phyloP scores from a whole-genome alignment of 257 asterid species.

The Petunia secreta region DNA sequence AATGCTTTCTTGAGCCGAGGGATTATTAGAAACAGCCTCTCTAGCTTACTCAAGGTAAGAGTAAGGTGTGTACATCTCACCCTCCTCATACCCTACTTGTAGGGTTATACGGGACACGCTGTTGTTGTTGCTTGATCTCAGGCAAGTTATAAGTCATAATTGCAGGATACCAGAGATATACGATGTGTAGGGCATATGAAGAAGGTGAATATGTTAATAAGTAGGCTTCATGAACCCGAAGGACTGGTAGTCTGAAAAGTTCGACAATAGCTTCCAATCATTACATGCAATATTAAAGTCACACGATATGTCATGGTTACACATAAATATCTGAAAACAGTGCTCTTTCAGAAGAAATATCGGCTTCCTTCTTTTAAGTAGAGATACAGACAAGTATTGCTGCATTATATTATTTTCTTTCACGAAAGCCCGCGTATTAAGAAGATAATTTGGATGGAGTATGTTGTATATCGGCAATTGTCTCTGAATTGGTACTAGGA shows the following conservation, averaged over 20 bases:
- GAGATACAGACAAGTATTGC: neutral
- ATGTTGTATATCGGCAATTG: neutral
- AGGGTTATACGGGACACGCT: too few species aligned
- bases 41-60: too few species aligned
- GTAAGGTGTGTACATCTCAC: too few species aligned
- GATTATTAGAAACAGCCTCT: too few species aligned
- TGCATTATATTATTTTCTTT: neutral
- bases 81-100: too few species aligned
- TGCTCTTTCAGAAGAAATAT: neutral
- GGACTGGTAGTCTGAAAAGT: neutral
- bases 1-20: too few species aligned
- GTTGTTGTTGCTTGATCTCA: slow-evolving; percentile 19
- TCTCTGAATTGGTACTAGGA: neutral
- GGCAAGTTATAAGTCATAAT: neutral
- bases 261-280: neutral
- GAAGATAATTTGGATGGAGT: neutral
- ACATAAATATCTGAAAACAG: neutral
- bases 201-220: neutral
- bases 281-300: slow-evolving; percentile 3
- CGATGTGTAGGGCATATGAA: neutral
- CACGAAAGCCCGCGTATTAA: neutral
- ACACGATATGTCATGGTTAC: slow-evolving; percentile 3
- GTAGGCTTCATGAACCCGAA: slow-evolving; percentile 8
- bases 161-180: neutral
- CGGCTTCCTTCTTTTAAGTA: neutral